Conservation (phyloP, 73 alveolate genomes). For the Paramecium sonneborni region DNA sequence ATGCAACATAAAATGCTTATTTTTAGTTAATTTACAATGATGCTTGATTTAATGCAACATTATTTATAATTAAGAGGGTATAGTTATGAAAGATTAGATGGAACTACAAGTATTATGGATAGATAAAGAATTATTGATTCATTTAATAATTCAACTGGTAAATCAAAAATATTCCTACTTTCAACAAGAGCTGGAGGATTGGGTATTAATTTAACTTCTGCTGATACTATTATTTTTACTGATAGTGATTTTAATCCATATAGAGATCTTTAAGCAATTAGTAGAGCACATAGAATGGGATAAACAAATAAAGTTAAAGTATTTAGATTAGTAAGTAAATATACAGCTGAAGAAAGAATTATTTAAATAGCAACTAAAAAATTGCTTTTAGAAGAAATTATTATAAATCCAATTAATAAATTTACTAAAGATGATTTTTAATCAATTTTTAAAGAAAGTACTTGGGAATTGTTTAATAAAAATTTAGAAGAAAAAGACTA, state of each 20-base stretch:
- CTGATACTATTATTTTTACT: slow-evolving; percentile 77
- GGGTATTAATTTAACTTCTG: slow-evolving; percentile 81
- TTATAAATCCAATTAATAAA: slow-evolving; percentile 63
- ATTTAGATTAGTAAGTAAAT: slow-evolving; percentile 75
- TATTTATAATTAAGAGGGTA: slow-evolving; percentile 49
- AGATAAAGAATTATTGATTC: slow-evolving; percentile 62
- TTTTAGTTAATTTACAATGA: slow-evolving; percentile 97
- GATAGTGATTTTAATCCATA: slow-evolving; percentile 84
- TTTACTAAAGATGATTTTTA: slow-evolving; percentile 65
- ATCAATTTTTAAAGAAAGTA: slow-evolving; percentile 73
- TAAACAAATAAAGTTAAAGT: slow-evolving; percentile 74
- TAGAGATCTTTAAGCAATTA: slow-evolving; percentile 78
- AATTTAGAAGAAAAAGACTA: slow-evolving; percentile 65
- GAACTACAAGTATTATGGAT: slow-evolving; percentile 58
- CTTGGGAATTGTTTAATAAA: slow-evolving; percentile 70
- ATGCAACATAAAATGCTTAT: slow-evolving; percentile 91
- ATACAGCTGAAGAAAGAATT: slow-evolving; percentile 78
- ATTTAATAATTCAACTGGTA: slow-evolving; percentile 33
- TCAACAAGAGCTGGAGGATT: slow-evolving; percentile 67
- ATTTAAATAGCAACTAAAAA: slow-evolving; percentile 75
- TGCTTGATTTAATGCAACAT: slow-evolving; percentile 91
- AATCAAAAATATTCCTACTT: slow-evolving; percentile 48
- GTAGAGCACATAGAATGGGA: slow-evolving; percentile 83
- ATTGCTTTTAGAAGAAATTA: slow-evolving; percentile 68
- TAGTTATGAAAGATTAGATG: slow-evolving; percentile 64